Evolutionary conservation across 352 stramenopile genomes (phyloP).

Genomic region (Globisporangium carolinianum): DNA sequence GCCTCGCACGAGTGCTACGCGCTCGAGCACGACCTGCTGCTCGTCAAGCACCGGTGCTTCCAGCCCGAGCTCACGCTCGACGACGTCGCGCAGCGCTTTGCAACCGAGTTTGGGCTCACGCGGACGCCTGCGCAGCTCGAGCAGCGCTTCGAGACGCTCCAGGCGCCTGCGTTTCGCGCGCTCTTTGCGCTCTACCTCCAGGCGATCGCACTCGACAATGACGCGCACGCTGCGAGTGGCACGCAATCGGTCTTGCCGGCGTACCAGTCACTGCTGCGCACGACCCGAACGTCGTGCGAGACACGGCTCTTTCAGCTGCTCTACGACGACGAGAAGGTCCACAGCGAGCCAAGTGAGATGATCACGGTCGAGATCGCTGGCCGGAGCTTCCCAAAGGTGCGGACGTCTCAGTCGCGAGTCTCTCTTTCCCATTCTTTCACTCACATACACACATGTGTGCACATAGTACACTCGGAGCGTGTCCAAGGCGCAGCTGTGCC

Average conservation of each 20-base stretch:
- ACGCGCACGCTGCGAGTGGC: conserved; percentile 19
- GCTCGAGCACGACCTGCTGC: conserved; percentile 48
- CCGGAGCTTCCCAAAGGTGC: conserved; percentile 55
- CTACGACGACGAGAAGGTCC: conserved; percentile 55
- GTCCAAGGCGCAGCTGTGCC: conserved; percentile 43
- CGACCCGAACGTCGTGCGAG: conserved; percentile 46
- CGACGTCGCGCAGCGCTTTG: conserved; percentile 34
- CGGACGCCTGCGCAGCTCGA: conserved; percentile 31
- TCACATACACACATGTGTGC: not conserved
- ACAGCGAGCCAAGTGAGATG: conserved; percentile 33
- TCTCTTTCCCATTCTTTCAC: not conserved
- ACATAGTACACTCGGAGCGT: conserved; percentile 38
- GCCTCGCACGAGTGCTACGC: conserved; percentile 32
- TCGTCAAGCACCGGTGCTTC: conserved; percentile 56
- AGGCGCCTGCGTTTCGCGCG: conserved; percentile 24
- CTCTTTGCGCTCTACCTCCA: conserved; percentile 54
- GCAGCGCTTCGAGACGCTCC: conserved; percentile 28
- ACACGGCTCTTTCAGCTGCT: conserved; percentile 55
- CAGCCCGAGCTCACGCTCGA: conserved; percentile 29
- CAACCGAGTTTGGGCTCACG: conserved; percentile 30
- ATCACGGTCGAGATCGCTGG: conserved; percentile 48
- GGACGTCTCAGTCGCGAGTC: not conserved
- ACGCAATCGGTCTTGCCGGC: conserved; percentile 30
- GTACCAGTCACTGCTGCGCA: conserved; percentile 43
- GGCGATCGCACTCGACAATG: conserved; percentile 26